Percentiles rank a stretch among this genome's conserved stretches.
Conservation (phyloP, 306 rosid species). For the Oemleria cerasiformis region DNA sequence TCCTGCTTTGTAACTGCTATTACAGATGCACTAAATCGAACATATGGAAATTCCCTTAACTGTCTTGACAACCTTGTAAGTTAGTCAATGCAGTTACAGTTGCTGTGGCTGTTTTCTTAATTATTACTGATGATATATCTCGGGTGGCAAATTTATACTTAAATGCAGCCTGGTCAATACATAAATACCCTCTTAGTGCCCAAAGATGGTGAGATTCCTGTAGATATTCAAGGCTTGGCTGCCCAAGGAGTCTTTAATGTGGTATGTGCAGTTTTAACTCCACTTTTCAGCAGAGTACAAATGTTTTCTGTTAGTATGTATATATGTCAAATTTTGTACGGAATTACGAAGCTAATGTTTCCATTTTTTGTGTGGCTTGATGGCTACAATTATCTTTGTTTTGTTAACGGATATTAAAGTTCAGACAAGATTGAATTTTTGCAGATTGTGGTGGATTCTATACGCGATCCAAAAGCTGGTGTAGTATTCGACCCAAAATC, state of each 20-base stretch:
- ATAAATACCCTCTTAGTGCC: constrained; percentile 78
- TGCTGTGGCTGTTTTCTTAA: no score
- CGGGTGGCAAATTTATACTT: neutral
- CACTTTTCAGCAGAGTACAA: no score
- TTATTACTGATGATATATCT: no score
- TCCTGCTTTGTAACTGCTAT: constrained; percentile 80
- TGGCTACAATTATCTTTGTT: neutral
- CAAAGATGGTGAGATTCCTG: constrained; percentile 59
- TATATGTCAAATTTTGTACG: neutral
- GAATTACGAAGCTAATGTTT: neutral
- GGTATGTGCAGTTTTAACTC: constrained; percentile 46
- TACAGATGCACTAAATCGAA: constrained; percentile 84
- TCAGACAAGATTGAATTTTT: constrained; percentile 19
- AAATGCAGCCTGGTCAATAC: constrained; percentile 66
- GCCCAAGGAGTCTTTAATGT: constrained; percentile 75
- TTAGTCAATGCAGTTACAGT: constrained; percentile 24
- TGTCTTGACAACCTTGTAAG: constrained; percentile 61
- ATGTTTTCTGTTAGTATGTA: neutral
- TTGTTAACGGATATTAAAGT: neutral
- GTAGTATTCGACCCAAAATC: constrained; percentile 68
- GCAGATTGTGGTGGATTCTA: constrained; percentile 72
- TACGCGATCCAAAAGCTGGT: constrained; percentile 73
- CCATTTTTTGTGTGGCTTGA: neutral
- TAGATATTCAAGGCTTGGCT: constrained; percentile 56
- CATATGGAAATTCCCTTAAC: constrained; percentile 61